A percentile compares a stretch with the other conserved stretches of the same genome.
Conservation (phyloP, 2,329 filamentous ascomycete genomes). For the Trichoderma gracile region DNA sequence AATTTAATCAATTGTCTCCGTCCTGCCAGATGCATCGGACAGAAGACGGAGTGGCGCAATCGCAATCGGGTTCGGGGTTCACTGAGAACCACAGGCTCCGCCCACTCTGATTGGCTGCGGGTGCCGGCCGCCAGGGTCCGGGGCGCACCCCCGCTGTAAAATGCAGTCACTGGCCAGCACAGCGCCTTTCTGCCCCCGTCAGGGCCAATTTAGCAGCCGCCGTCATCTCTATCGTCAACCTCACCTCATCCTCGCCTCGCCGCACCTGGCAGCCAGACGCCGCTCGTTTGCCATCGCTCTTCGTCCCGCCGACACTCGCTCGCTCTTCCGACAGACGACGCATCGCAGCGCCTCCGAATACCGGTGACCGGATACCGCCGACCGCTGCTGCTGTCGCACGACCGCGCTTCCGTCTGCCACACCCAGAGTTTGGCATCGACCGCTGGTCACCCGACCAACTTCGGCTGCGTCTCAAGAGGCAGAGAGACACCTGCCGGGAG, state of each 20-base stretch:
- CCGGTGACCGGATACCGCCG: neutral
- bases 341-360: neutral
- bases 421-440: constrained; percentile 6
- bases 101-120: constrained; percentile 21
- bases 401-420: constrained; percentile 1
- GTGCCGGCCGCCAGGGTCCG: constrained; percentile 17
- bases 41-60: constrained; percentile 15
- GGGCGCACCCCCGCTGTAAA: constrained; percentile 23
- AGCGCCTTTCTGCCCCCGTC: constrained; percentile 4
- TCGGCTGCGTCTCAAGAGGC: neutral
- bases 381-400: constrained; percentile 7
- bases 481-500: neutral
- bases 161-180: constrained; percentile 11
- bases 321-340: constrained; percentile 4
- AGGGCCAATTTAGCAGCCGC: constrained; percentile 3
- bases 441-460: constrained; percentile 20
- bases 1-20: too few species aligned
- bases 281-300: constrained; percentile 16
- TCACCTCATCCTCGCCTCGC: neutral
- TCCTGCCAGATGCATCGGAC: neutral
- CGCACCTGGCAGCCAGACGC: neutral
- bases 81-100: neutral
- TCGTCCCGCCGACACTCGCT: constrained; percentile 8
- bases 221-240: constrained; percentile 2
- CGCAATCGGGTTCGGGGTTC: neutral